Evolutionary conservation across 345 rosid species (phyloP).

Genomic region (Citrus sinensis): DVS_A1.0 CM039161.1:24542001-24542500

Average conservation of each 20-base stretch:
- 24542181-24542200: conserved; percentile 80
- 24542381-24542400: conserved; percentile 97
- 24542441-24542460: conserved; percentile 72
- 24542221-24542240: conserved; percentile 86
- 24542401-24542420: conserved; percentile 97
- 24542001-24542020: conserved; percentile 67
- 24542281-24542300: neutral
- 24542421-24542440: conserved; percentile 91
- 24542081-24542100: conserved; percentile 13
- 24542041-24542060: conserved; percentile 6
- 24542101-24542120: conserved; percentile 70
- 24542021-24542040: conserved; percentile 39
- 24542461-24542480: conserved; percentile 18
- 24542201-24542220: conserved; percentile 86
- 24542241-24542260: conserved; percentile 94
- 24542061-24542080: neutral
- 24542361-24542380: conserved; percentile 63
- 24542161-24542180: conserved; percentile 98
- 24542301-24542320: neutral
- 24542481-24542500: conserved; percentile 5
- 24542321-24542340: conserved; percentile 8
- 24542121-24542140: conserved; percentile 84
- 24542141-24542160: conserved; percentile 95
- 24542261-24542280: conserved; percentile 83
- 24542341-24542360: conserved; percentile 14